These are phyloP conservation scores for Vaccinium myrtillus DNA, from an alignment of 148 eudicot species.

Conservation along the genomic window DNA sequence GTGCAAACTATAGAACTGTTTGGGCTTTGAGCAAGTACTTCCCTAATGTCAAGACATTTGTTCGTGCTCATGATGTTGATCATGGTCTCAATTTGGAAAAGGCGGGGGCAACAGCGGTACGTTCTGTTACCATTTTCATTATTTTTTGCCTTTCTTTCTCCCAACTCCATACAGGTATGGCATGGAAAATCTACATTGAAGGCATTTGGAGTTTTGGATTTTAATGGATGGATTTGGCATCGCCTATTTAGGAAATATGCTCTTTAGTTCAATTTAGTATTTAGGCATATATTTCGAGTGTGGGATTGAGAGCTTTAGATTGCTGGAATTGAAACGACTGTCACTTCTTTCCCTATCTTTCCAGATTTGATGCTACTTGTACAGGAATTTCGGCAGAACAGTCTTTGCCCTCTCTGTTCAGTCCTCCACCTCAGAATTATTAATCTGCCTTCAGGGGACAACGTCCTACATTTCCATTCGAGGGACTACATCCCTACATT, in stretches of 20 bases:
- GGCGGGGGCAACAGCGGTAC: slow-evolving; percentile 99
- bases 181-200: not conserved
- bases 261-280: not conserved
- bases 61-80: slow-evolving; percentile 98
- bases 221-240: not conserved
- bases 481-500: not conserved
- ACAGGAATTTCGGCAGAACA: not conserved
- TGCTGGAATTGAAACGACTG: not conserved
- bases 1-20: slow-evolving; percentile 98
- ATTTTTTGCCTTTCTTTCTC: slow-evolving; percentile 4
- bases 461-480: not conserved
- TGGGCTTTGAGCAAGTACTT: slow-evolving; percentile 97
- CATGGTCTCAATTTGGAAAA: slow-evolving; percentile 98
- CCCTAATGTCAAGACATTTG: slow-evolving; percentile 96
- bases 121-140: slow-evolving; percentile 1
- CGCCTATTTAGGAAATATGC: not conserved
- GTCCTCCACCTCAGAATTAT: not conserved
- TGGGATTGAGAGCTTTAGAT: not conserved
- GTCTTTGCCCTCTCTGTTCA: not conserved
- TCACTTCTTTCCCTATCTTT: not conserved
- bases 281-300: not conserved
- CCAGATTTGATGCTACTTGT: not conserved
- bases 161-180: not conserved
- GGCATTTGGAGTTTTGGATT: not conserved
- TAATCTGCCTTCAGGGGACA: not conserved